A percentile compares a stretch with the other conserved stretches of the same genome.
Conservation (phyloP, 306 rosid genomes). For the Cicer arietinum region DNA sequence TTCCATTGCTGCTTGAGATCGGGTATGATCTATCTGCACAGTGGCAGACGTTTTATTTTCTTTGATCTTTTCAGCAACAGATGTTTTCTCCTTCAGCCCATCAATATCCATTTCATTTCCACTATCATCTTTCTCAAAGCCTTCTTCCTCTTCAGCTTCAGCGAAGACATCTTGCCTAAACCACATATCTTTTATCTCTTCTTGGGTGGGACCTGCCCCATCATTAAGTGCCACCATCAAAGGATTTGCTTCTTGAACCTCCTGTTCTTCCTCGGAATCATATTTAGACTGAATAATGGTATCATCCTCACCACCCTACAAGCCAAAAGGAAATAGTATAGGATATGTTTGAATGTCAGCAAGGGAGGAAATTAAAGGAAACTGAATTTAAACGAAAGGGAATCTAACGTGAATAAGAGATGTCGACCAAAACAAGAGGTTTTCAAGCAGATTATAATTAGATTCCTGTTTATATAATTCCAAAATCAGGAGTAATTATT, state of each 20-base stretch:
- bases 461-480: neutral
- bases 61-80: slow-evolving; percentile 46
- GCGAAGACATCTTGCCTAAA: slow-evolving; percentile 89
- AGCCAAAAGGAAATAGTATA: slow-evolving; percentile 39
- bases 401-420: neutral
- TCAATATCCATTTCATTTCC: slow-evolving; percentile 76
- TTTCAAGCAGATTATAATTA: slow-evolving; percentile 1
- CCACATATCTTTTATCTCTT: slow-evolving; percentile 82
- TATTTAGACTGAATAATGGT: slow-evolving; percentile 58
- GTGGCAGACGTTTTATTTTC: slow-evolving; percentile 44
- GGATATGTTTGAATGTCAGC: neutral
- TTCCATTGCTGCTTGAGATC: slow-evolving; percentile 50
- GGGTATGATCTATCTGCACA: slow-evolving; percentile 33
- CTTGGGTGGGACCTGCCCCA: slow-evolving; percentile 67
- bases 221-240: slow-evolving; percentile 81
- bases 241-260: slow-evolving; percentile 75
- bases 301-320: slow-evolving; percentile 67
- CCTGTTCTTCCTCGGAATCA: slow-evolving; percentile 78
- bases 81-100: slow-evolving; percentile 44
- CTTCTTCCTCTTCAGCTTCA: slow-evolving; percentile 81
- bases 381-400: neutral
- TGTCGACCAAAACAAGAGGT: slow-evolving; percentile 1
- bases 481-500: neutral
- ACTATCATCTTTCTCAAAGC: slow-evolving; percentile 55
- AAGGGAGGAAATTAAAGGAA: slow-evolving; percentile 5